Evolutionary conservation across 129 eudicot species (phyloP).

Genomic region (Escallonia rubra): DNA sequence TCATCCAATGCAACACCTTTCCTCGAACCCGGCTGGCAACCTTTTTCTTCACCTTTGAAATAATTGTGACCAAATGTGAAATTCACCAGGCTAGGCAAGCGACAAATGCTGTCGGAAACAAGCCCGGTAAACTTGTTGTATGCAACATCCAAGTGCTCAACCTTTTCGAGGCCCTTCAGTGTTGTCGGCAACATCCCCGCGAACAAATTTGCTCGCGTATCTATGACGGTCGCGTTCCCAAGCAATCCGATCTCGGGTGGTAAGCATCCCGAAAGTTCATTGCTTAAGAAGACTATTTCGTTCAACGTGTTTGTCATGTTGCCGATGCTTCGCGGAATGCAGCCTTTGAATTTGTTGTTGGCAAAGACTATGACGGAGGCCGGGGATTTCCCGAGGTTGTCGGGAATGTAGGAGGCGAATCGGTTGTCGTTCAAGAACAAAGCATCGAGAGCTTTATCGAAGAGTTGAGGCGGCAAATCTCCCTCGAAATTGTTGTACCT

Average conservation of each 20-base stretch:
- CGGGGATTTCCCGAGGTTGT: conserved; percentile 67
- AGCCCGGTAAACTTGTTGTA: conserved; percentile 52
- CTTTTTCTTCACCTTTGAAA: conserved; percentile 31
- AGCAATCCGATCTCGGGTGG: conserved; percentile 56
- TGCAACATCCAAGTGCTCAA: conserved; percentile 44
- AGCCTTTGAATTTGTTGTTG: conserved; percentile 50
- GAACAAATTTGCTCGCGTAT: conserved; percentile 36
- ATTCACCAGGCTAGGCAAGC: conserved; percentile 36
- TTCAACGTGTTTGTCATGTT: conserved; percentile 41
- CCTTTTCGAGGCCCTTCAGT: conserved; percentile 22
- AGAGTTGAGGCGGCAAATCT: conserved; percentile 44
- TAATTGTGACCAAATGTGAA: conserved; percentile 43
- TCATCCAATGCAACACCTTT: conserved; percentile 28
- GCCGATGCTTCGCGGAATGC: conserved; percentile 61
- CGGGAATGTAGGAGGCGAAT: conserved; percentile 50
- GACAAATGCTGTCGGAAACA: conserved; percentile 38
- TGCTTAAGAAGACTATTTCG: conserved; percentile 41
- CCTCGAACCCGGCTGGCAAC: conserved; percentile 27
- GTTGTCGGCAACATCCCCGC: conserved; percentile 39
- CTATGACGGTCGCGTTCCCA: conserved; percentile 44
- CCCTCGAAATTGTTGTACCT: conserved; percentile 73
- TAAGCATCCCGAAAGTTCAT: conserved; percentile 49
- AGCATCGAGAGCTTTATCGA: conserved; percentile 68
- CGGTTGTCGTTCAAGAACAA: conserved; percentile 60
- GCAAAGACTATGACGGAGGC: conserved; percentile 71